Percentiles rank a stretch among this genome's conserved stretches.
Conservation (phyloP, 805 yeast species). For the Sungouiella thailandica region DNA sequence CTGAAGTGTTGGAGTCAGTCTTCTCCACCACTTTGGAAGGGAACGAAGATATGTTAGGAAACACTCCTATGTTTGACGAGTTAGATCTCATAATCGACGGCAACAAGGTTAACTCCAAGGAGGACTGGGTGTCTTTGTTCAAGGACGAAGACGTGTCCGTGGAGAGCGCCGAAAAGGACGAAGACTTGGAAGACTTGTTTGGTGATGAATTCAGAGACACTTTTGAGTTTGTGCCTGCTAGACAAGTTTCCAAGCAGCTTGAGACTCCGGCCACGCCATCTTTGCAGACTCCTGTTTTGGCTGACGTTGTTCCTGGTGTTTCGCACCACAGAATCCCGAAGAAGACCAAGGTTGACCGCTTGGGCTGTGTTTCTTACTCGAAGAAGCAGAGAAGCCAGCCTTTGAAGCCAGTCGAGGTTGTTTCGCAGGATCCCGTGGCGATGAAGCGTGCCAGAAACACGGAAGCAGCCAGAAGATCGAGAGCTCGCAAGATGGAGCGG, state of each 20-base stretch:
- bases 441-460: conserved; percentile 93
- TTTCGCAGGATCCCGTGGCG: conserved; percentile 57
- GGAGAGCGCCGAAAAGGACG: conserved; percentile 7
- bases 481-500: conserved; percentile 89
- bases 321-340: conserved; percentile 5
- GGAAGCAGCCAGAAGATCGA: conserved; percentile 94
- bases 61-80: conserved; percentile 60
- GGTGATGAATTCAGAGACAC: conserved; percentile 15
- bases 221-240: conserved; percentile 16
- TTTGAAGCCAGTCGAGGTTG: conserved; percentile 59
- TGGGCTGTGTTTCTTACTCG: conserved; percentile 72
- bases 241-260: conserved; percentile 22
- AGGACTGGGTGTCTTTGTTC: conserved; percentile 64
- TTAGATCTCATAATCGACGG: conserved; percentile 39
- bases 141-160: conserved; percentile 15
- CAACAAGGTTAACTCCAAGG: conserved; percentile 32
- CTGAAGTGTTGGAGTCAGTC: conserved; percentile 48
- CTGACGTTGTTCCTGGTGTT: conserved; percentile 1
- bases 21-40: conserved; percentile 38
- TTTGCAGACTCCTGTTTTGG: conserved; percentile 11
- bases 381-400: conserved; percentile 74
- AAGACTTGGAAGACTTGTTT: conserved; percentile 18
- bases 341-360: conserved; percentile 50
- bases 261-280: conserved; percentile 19
- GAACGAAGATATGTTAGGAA: conserved; percentile 25